Conservation (phyloP, 108 stramenopile genomes). For the Nannochloropsis gaditana region DNA sequence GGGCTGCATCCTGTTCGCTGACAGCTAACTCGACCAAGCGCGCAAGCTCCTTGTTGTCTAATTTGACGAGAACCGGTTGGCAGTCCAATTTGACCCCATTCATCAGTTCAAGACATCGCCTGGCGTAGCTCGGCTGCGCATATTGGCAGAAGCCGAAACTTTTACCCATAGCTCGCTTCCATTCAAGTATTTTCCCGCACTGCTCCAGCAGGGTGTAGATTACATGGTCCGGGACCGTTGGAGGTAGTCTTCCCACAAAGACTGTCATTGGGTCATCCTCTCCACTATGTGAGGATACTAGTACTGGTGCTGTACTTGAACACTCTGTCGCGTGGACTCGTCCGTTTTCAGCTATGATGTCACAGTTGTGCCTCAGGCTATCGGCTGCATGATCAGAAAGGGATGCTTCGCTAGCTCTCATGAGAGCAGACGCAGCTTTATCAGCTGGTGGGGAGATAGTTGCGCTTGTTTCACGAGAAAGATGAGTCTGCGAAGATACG, state of each 20-base stretch:
- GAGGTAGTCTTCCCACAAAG: constrained; percentile 11
- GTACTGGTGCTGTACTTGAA: no score
- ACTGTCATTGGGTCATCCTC: constrained; percentile 7
- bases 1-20: neutral
- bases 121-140: neutral
- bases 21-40: neutral
- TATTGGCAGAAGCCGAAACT: constrained; percentile 10
- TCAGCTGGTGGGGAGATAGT: no score
- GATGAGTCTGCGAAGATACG: neutral
- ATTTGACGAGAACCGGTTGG: neutral
- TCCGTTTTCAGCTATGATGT: no score
- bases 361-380: no score
- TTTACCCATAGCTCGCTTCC: neutral
- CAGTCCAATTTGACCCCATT: neutral
- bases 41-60: neutral
- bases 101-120: neutral
- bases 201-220: neutral
- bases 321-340: no score
- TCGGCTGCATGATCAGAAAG: no score
- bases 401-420: no score
- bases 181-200: neutral
- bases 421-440: no score
- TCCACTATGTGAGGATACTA: neutral
- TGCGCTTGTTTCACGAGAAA: no score
- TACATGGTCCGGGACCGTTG: neutral